phyloP scores from a whole-genome alignment of 768 basidiomycete genomes.

The Agrocybe pediades region DNA sequence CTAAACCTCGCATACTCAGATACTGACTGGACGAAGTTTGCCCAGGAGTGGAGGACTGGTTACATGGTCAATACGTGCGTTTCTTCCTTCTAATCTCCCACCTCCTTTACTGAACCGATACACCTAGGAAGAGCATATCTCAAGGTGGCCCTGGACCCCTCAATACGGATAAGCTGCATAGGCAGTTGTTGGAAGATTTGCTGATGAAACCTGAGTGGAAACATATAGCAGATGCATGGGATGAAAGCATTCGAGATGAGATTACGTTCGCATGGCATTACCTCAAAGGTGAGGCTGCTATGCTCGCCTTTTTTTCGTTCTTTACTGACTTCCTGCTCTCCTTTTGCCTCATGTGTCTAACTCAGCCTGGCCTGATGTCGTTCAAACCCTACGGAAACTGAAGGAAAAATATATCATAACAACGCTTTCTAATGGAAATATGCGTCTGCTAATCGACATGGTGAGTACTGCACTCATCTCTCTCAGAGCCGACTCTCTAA shows the following conservation, averaged over 20 bases:
- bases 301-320: too few relatives aligned
- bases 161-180: slow-evolving; percentile 58
- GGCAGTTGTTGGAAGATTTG: slow-evolving; percentile 58
- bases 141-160: slow-evolving; percentile 45
- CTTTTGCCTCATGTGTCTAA: too few relatives aligned
- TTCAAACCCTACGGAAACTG: slow-evolving; percentile 47
- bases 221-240: slow-evolving; percentile 45
- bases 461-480: not conserved
- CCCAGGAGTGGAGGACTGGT: slow-evolving; percentile 56
- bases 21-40: slow-evolving; percentile 49
- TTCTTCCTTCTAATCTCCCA: not conserved
- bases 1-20: not conserved
- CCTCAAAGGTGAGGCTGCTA: slow-evolving; percentile 40
- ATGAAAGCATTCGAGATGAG: slow-evolving; percentile 40
- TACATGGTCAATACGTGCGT: slow-evolving; percentile 49
- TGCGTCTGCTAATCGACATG: slow-evolving; percentile 46
- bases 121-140: slow-evolving; percentile 43
- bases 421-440: slow-evolving; percentile 65
- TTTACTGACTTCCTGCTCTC: too few relatives aligned
- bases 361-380: slow-evolving; percentile 65
- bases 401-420: slow-evolving; percentile 53
- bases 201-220: slow-evolving; percentile 52
- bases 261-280: slow-evolving; percentile 62
- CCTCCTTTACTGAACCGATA: not conserved
- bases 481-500: not conserved